Percentiles rank a stretch among this genome's conserved stretches.
Conservation (phyloP, 169 alveolate genomes). For the Plasmodium ovale region DNA sequence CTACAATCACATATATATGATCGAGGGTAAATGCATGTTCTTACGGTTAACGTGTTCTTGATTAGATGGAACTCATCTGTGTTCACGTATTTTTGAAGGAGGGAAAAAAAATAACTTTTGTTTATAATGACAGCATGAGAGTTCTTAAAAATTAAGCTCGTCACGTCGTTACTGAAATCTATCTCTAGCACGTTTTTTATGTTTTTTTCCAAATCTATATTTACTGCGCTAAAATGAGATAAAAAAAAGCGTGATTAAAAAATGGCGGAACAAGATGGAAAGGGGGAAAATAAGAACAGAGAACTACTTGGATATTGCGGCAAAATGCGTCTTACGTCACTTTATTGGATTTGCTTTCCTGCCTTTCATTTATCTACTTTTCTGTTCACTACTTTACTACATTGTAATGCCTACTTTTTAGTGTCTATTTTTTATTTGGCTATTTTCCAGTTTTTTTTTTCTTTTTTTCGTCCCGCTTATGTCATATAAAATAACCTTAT, state of each 20-base stretch:
- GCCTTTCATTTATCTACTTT: neutral
- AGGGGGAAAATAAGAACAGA: neutral
- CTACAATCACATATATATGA: neutral
- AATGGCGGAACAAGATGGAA: neutral
- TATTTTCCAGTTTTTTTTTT: neutral
- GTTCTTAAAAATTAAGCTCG: conserved; percentile 25
- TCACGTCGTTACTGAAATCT: conserved; percentile 22
- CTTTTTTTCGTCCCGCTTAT: too few species aligned
- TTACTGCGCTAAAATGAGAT: conserved; percentile 20
- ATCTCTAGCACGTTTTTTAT: conserved; percentile 26
- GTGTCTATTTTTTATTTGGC: neutral
- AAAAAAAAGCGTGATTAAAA: conserved; percentile 22
- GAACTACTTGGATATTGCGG: neutral
- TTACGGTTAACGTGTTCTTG: conserved; percentile 42
- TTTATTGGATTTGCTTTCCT: neutral
- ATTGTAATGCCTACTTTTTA: too few species aligned
- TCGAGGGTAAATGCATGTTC: neutral
- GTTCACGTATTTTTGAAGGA: conserved; percentile 27
- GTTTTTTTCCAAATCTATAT: conserved; percentile 33
- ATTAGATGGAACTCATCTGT: conserved; percentile 28
- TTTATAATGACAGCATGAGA: conserved; percentile 27
- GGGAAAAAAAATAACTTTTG: conserved; percentile 47
- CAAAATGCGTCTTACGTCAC: neutral
- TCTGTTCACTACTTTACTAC: too few species aligned
- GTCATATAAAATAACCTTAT: conserved; percentile 46